Percentiles rank a stretch among this genome's conserved stretches.
Conservation (phyloP, 1,139 yeast species). For the Debaryomyces robertsiae region DNA sequence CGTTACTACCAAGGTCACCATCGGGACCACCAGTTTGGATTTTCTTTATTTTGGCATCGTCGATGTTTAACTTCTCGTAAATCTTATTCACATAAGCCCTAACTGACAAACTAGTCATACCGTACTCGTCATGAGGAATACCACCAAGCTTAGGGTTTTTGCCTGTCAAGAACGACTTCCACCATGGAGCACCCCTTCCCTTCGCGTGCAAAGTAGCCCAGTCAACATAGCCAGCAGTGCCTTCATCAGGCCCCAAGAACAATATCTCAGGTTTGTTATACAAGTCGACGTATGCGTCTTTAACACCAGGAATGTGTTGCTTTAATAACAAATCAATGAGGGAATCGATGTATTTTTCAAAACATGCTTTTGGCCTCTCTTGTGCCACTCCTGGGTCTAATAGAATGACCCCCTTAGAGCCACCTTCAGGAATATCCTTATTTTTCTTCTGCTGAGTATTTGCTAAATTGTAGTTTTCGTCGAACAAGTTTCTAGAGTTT, state of each 20-base stretch:
- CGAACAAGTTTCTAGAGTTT: constrained; percentile 87
- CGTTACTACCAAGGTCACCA: constrained; percentile 97
- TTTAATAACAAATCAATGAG: constrained; percentile 83
- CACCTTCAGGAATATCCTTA: constrained; percentile 99
- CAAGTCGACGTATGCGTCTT: constrained; percentile 84
- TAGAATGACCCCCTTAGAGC: constrained; percentile 94
- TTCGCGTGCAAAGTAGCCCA: constrained; percentile 99
- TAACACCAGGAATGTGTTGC: constrained; percentile 71
- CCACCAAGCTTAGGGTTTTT: constrained; percentile 93
- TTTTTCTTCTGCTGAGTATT: constrained; percentile 95
- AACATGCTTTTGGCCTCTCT: constrained; percentile 80
- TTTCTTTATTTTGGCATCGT: constrained; percentile 62
- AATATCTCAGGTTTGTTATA: constrained; percentile 84
- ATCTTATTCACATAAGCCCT: constrained; percentile 90
- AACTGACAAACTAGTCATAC: constrained; percentile 96
- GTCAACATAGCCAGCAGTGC: constrained; percentile 92
- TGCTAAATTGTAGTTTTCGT: constrained; percentile 95
- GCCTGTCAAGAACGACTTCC: constrained; percentile 98
- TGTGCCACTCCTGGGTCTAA: constrained; percentile 81
- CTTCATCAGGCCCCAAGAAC: constrained; percentile 98
- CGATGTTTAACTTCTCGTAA: constrained; percentile 72
- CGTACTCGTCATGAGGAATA: constrained; percentile 96
- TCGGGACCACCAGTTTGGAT: constrained; percentile 99
- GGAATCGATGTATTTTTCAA: constrained; percentile 90
- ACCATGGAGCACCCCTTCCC: constrained; percentile 94